A percentile compares a stretch with the other conserved stretches of the same genome.
Conservation (phyloP, 1,284 basidiomycete genomes). For the Ustilago bromivora region DNA sequence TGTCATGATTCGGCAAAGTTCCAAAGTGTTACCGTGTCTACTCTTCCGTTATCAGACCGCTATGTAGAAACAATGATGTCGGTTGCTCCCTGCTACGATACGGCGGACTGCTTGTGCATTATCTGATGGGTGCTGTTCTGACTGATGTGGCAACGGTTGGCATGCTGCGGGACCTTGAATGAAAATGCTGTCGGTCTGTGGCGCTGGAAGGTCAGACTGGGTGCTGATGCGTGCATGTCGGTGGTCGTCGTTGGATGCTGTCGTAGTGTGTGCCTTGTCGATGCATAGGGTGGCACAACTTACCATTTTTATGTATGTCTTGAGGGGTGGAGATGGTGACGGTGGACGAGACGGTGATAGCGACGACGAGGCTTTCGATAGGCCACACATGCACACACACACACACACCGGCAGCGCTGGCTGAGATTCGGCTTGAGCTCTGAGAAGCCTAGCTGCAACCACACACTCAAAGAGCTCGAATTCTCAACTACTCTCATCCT, state of each 20-base stretch:
- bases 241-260: slow-evolving; percentile 18
- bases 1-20: no score
- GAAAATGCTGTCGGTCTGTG: slow-evolving; percentile 2
- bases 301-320: slow-evolving; percentile 57
- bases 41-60: no score
- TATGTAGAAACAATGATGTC: not conserved
- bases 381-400: slow-evolving; percentile 6
- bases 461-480: slow-evolving; percentile 7
- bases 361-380: slow-evolving; percentile 26
- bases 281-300: slow-evolving; percentile 29
- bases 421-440: not conserved
- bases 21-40: no score
- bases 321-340: slow-evolving; percentile 52
- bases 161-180: not conserved
- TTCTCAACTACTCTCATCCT: not conserved
- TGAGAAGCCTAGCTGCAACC: not conserved
- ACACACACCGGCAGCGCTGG: slow-evolving; percentile 5
- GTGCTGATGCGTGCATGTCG: slow-evolving; percentile 4
- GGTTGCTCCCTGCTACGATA: no score
- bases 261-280: slow-evolving; percentile 20
- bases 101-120: no score
- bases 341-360: slow-evolving; percentile 38
- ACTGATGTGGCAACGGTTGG: not conserved
- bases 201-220: not conserved
- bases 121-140: not conserved